Evolutionary conservation across 1,284 basidiomycete genomes (phyloP), one percentile per base, ranked within the genome.

Genomic region (Malassezia nana): DNA sequence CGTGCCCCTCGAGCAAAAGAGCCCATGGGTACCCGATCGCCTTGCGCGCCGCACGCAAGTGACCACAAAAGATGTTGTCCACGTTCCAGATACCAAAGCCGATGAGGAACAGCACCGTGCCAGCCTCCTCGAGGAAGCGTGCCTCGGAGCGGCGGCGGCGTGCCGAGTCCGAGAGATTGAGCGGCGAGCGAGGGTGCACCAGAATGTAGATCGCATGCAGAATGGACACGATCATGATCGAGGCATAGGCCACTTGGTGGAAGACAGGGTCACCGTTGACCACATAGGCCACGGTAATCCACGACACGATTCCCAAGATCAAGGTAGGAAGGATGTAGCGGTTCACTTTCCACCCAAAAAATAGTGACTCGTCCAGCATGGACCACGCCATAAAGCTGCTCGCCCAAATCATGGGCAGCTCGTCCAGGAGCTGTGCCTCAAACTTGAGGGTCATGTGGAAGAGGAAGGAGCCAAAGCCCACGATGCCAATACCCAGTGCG

Each of bases 81-180:
- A 79, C 50, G 66, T 80, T 80, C 79, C 79, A 80, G 38, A 79
- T 74, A 2, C 59, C 66, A 54, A 80, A 80, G 2, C 77, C 79
- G 2, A 46, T 24, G 18, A 70, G 25, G 53, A 73, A 79, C 24
- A 73, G 63, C 18, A 50, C 25, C 0, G 59, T 41, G 15, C 71
- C 69, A 6, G 55, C 35, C n/a, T 59, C 25, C 1, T 45, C 26
- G 2, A 30, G 25, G 29, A 57, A 63, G 15, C 60, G 46, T 16
- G 47, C 52, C 1, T 26, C n/a, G 26, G 52, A 54, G 18, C 54
- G 48, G 22, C 43, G n/a, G 20, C 16, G 38, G 30, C 58, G 57
- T 4, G 42, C n/a, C 0, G 54, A 1, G 33, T 44, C 35, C 15
- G 57, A 54, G 0, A 52, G 31, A 25, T 55, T 52, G 30, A 67